Evolutionary conservation across 768 basidiomycete genomes (phyloP).

Genomic region (Psilocybe tampanensis): DNA sequence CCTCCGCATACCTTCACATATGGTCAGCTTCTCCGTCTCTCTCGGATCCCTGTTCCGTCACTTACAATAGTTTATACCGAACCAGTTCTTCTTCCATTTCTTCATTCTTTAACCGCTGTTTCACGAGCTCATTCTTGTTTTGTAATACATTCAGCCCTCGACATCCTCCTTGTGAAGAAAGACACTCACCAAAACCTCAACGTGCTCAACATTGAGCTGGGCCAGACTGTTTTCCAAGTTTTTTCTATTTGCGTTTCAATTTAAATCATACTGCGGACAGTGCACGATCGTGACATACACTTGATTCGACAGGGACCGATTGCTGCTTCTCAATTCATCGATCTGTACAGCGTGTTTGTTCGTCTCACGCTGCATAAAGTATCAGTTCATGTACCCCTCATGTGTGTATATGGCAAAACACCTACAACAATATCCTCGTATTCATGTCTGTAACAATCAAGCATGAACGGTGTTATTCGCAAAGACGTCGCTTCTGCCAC

Average conservation of each 20-base stretch:
- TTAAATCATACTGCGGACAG: constrained; percentile 1
- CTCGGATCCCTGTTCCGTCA: constrained; percentile 4
- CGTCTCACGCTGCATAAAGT: constrained; percentile 50
- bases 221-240: constrained; percentile 77
- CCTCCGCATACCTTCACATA: constrained; percentile 58
- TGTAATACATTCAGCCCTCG: not conserved
- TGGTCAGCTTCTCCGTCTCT: not conserved
- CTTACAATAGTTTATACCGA: constrained; percentile 89
- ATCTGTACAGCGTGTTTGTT: constrained; percentile 86
- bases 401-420: not conserved
- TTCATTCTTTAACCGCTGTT: constrained; percentile 84
- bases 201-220: constrained; percentile 83
- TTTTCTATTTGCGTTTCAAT: constrained; percentile 51
- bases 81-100: constrained; percentile 95
- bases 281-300: constrained; percentile 57
- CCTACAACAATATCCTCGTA: constrained; percentile 76
- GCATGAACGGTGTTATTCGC: constrained; percentile 93
- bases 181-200: constrained; percentile 65
- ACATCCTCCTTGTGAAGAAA: not conserved
- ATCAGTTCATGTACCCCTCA: not conserved
- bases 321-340: constrained; percentile 79
- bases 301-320: constrained; percentile 73
- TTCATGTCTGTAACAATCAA: constrained; percentile 87
- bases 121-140: constrained; percentile 87
- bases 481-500: constrained; percentile 85